These are phyloP conservation scores for Fragilariopsis cylindrus DNA, from an alignment of 108 stramenopile species.

Conservation along the genomic window DNA sequence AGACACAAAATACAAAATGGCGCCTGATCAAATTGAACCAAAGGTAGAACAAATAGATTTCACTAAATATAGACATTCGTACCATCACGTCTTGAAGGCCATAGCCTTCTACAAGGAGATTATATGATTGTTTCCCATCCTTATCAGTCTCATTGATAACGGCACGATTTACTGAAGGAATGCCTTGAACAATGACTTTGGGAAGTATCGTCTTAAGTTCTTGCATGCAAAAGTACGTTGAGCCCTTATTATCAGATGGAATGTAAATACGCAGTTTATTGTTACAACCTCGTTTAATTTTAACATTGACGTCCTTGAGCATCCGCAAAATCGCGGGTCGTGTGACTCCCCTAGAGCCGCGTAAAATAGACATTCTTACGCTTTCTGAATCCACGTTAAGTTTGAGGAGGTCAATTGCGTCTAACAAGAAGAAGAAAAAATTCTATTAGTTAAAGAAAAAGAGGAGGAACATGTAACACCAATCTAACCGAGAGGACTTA, in stretches of 20 bases:
- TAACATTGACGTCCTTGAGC: constrained; percentile 73
- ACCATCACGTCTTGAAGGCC: constrained; percentile 94
- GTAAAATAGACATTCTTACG: constrained; percentile 82
- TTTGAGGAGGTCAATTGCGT: constrained; percentile 89
- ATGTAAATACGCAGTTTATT: constrained; percentile 83
- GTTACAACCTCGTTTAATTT: constrained; percentile 65
- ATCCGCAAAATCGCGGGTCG: constrained; percentile 74
- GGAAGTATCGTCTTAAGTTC: constrained; percentile 90
- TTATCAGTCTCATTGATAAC: constrained; percentile 95
- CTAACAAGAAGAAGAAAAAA: constrained; percentile 18
- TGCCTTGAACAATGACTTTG: constrained; percentile 94
- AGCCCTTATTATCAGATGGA: constrained; percentile 61
- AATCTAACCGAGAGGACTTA: constrained; percentile 4
- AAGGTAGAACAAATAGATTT: constrained; percentile 29
- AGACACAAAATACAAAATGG: too few species aligned
- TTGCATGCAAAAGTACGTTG: constrained; percentile 83
- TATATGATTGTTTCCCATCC: constrained; percentile 71
- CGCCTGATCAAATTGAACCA: too few species aligned
- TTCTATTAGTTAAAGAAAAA: background rate
- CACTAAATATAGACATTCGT: constrained; percentile 11
- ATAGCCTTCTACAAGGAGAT: constrained; percentile 96
- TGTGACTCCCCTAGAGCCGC: constrained; percentile 66
- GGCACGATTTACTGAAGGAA: constrained; percentile 92
- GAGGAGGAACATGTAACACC: background rate
- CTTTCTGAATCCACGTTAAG: constrained; percentile 83